Conservation (phyloP, 2,329 filamentous ascomycete species). For the Ampelomyces quisqualis region DNA sequence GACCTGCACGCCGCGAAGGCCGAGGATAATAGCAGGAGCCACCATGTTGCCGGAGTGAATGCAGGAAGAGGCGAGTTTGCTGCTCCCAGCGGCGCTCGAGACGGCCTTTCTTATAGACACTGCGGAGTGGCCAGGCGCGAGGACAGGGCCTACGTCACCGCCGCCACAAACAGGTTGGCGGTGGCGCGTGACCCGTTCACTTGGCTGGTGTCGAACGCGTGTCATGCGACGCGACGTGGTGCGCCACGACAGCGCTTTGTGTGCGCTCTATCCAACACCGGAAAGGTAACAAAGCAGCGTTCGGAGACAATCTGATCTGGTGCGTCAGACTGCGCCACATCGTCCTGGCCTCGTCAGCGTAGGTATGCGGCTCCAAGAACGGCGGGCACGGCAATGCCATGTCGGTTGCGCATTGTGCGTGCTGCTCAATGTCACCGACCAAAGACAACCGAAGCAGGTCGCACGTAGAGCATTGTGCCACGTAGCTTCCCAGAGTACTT, state of each 20-base stretch:
- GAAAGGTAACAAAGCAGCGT: neutral
- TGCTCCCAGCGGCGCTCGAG: neutral
- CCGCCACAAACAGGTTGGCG: slow-evolving; percentile 2
- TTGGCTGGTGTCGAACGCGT: too few species aligned
- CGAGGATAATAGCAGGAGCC: slow-evolving; percentile 51
- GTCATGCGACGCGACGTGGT: slow-evolving; percentile 17
- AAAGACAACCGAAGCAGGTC: too few species aligned
- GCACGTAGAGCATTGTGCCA: too few species aligned
- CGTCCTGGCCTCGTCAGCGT: neutral
- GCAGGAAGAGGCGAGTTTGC: too few species aligned
- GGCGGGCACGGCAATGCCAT: neutral
- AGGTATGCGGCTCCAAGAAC: neutral
- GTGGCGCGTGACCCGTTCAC: slow-evolving; percentile 27
- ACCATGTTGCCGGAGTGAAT: slow-evolving; percentile 19
- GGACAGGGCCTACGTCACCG: slow-evolving; percentile 5
- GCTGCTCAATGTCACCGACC: too few species aligned
- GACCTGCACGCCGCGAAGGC: slow-evolving; percentile 67
- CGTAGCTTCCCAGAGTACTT: too few species aligned
- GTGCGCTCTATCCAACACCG: neutral
- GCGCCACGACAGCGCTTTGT: slow-evolving; percentile 5
- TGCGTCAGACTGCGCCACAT: neutral
- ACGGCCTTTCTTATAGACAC: slow-evolving; percentile 17
- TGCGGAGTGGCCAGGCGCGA: neutral
- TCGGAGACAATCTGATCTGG: neutral
- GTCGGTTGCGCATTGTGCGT: neutral